A percentile compares a stretch with the other conserved stretches of the same genome.
phyloP scores from a whole-genome alignment of 2,329 filamentous ascomycete genomes.

The Alternaria postmessia region DNA sequence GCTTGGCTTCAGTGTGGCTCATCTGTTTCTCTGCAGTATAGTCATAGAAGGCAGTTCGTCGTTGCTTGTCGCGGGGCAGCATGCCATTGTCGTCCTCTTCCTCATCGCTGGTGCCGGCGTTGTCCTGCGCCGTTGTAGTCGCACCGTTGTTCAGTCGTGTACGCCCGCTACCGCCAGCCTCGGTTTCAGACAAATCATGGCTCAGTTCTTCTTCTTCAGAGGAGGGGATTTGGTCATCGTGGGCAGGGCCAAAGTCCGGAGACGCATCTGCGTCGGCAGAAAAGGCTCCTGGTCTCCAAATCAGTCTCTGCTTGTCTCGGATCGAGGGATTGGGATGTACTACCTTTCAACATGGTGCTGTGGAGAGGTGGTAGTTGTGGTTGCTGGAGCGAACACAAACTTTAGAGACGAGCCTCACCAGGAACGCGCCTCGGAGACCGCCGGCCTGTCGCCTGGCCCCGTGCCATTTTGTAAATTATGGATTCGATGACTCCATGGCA shows the following conservation, averaged over 20 bases:
- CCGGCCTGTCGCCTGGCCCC: slow-evolving; percentile 23
- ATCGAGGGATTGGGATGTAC: slow-evolving; percentile 8
- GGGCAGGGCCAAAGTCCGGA: slow-evolving; percentile 43
- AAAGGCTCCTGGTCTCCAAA: slow-evolving; percentile 29
- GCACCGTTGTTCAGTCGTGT: slow-evolving; percentile 29
- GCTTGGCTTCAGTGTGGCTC: slow-evolving; percentile 91
- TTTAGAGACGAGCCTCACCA: slow-evolving; percentile 12
- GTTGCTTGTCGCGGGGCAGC: slow-evolving; percentile 61
- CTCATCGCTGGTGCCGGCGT: slow-evolving; percentile 34
- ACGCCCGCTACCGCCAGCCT: slow-evolving; percentile 22
- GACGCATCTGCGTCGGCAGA: slow-evolving; percentile 48
- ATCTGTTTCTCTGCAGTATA: slow-evolving; percentile 92
- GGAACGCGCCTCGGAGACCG: slow-evolving; percentile 20
- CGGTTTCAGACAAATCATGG: slow-evolving; percentile 41
- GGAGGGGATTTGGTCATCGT: slow-evolving; percentile 46
- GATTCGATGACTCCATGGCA: slow-evolving; percentile 10
- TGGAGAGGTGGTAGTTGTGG: slow-evolving; percentile 23
- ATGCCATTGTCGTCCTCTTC: slow-evolving; percentile 45
- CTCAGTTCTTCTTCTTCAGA: slow-evolving; percentile 48
- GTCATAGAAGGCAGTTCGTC: slow-evolving; percentile 88
- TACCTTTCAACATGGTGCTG: slow-evolving; percentile 42
- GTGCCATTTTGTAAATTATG: slow-evolving; percentile 20
- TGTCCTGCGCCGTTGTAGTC: slow-evolving; percentile 27
- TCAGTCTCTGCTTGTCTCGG: slow-evolving; percentile 14
- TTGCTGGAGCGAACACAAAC: slow-evolving; percentile 20